Percentiles rank a stretch among this genome's conserved stretches.
Conservation (phyloP, 371 early-diverging fungal species). For the Mortierella sp. region DNA sequence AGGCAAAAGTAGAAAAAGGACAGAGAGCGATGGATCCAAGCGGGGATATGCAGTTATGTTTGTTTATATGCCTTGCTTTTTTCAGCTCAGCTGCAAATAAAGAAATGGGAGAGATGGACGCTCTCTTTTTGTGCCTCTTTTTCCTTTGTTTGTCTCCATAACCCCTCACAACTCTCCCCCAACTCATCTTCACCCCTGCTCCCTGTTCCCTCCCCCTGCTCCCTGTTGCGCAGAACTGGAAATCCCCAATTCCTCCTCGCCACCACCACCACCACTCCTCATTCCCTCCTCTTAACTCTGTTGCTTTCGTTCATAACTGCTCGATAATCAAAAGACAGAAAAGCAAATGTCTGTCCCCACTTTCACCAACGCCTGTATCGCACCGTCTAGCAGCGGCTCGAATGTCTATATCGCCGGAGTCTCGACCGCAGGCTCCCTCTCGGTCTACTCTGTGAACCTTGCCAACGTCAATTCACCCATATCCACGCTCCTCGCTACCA, state of each 20-base stretch:
- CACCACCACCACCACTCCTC: not conserved
- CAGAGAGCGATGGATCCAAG: not conserved
- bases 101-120: not conserved
- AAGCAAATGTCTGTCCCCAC: slow-evolving; percentile 19
- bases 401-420: slow-evolving; percentile 35
- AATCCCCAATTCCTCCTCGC: not conserved
- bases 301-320: not conserved
- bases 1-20: not conserved
- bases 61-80: not conserved
- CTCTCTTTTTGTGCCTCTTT: not conserved
- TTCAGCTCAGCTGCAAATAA: not conserved
- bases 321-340: not conserved
- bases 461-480: slow-evolving; percentile 40
- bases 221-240: not conserved
- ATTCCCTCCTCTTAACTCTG: not conserved
- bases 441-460: slow-evolving; percentile 26
- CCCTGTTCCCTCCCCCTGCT: not conserved
- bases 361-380: slow-evolving; percentile 28
- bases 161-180: too few species aligned
- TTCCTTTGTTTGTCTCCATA: not conserved
- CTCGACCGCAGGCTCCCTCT: slow-evolving; percentile 27
- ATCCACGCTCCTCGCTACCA: slow-evolving; percentile 26
- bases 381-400: slow-evolving; percentile 10
- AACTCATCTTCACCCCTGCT: not conserved
- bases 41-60: not conserved